Percentiles rank a stretch among this genome's conserved stretches.
These are phyloP conservation scores for Emiliania huxleyi DNA, from an alignment of 78 protist species.

Conservation along the genomic window DNA sequence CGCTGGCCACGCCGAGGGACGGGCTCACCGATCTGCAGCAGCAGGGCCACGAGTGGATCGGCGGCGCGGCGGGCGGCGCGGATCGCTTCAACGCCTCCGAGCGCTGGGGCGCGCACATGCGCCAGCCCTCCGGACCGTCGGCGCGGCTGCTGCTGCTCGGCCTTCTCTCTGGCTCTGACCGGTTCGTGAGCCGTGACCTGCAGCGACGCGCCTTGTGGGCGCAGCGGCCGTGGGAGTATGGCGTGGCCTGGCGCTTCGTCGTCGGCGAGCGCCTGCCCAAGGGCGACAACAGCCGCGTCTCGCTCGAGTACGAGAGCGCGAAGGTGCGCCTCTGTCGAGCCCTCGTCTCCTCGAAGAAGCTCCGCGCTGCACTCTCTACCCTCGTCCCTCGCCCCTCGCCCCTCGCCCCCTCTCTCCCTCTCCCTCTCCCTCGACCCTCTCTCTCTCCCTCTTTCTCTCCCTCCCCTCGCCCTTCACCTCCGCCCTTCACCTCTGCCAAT, in stretches of 20 bases:
- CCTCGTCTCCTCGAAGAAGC: too few species aligned
- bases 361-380: too few species aligned
- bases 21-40: too few species aligned
- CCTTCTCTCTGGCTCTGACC: neutral
- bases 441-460: too few species aligned
- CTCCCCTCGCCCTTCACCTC: too few species aligned
- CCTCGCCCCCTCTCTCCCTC: too few species aligned
- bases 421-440: too few species aligned
- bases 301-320: too few species aligned
- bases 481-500: too few species aligned
- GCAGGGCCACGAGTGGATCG: neutral
- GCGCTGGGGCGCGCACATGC: neutral
- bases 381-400: too few species aligned
- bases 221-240: neutral
- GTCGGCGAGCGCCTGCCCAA: neutral
- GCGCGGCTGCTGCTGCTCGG: neutral
- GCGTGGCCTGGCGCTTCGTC: neutral
- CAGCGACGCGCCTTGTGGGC: neutral
- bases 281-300: slow-evolving; percentile 2
- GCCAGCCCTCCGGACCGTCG: neutral
- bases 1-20: too few species aligned
- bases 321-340: too few species aligned
- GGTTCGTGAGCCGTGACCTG: neutral
- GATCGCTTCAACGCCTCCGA: neutral
- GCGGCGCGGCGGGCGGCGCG: neutral